Evolutionary conservation across 768 basidiomycete genomes (phyloP), one percentile per base, ranked within the genome.

Genomic region (Obba rivulosa): DNA sequence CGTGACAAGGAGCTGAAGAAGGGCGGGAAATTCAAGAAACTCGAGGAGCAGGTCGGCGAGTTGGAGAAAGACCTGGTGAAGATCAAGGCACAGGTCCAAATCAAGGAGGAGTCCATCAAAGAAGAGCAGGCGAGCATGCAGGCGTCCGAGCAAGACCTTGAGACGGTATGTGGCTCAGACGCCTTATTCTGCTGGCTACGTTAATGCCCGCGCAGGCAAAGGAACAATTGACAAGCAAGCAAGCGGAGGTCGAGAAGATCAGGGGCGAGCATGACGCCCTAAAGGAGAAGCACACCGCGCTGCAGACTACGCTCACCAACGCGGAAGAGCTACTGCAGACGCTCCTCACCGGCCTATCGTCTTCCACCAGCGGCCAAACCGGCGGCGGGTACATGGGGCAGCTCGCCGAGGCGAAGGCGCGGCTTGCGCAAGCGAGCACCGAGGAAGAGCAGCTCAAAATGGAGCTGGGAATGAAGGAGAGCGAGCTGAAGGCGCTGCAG

Each of bases 301-400:
- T 81, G 2, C 74, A 81, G 48, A 69, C 75, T 4, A 76, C 81
- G 23, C 76, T 95, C 8, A 63, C 76, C 13, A 86, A 80, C 17
- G 78, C 85, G 14, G 94, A 98, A 65, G 91, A 93, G 57, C 85
- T 98, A n/a, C 76, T 98, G 0, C 95, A 98, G 65, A 91, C 92
- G 0, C 81, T 98, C 17, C 75, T 95, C 41, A 98, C 95, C 0
- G 96, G 96, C 38, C 80, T 97, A 9, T 83, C 92, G 1, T 85
- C 87, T 3, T 75, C 71, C 35, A 76, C 76, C 43, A 66, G 74
- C 23, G 81, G 79, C 49, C 82, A 81, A 35, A 79, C 81, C 9
- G 84, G 87, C 8, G 92, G 93, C 2, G 96, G 96, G 0, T 98
- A 97, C 66, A 86, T 98, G 82, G 96, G 93, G 17, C 94, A 97